Percentiles rank a stretch among this genome's conserved stretches.
phyloP scores from a whole-genome alignment of 495 filamentous ascomycete genomes.

The Elaphomyces granulatus region DNA sequence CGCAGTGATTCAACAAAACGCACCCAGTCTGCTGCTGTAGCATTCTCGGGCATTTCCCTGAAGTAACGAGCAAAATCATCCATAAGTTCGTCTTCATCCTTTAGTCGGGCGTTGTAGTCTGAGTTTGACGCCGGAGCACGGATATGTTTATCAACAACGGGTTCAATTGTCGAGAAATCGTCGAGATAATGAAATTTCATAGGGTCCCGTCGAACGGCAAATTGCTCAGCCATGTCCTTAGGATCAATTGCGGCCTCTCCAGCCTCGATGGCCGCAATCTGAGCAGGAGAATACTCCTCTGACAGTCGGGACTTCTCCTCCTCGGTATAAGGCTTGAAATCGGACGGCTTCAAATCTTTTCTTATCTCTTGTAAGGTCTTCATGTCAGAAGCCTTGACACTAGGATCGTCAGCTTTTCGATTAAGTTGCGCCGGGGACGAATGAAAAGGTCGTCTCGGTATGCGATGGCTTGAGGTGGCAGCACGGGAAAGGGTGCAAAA shows the following conservation, averaged over 20 bases:
- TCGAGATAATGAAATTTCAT: conserved; percentile 65
- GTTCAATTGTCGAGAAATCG: conserved; percentile 65
- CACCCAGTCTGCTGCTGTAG: conserved; percentile 27
- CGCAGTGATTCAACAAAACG: conserved; percentile 32
- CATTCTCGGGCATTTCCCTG: conserved; percentile 35
- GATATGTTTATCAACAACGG: conserved; percentile 55
- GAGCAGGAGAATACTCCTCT: conserved; percentile 59
- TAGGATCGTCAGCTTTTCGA: conserved; percentile 12
- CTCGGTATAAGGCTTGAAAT: conserved; percentile 49
- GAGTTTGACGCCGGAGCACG: conserved; percentile 37
- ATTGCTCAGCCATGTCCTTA: conserved; percentile 59
- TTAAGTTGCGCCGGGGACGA: conserved; percentile 23
- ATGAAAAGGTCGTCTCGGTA: conserved; percentile 39
- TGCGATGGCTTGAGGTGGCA: conserved; percentile 26
- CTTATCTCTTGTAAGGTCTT: conserved; percentile 12
- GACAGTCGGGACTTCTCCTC: conserved; percentile 49
- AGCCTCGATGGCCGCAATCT: conserved; percentile 72
- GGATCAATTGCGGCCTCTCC: conserved; percentile 73
- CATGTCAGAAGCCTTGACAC: conserved; percentile 10
- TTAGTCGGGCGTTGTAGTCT: conserved; percentile 47
- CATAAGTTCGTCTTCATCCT: conserved; percentile 42
- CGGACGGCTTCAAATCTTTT: conserved; percentile 21
- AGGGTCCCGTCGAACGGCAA: conserved; percentile 51
- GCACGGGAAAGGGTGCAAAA: conserved; percentile 36
- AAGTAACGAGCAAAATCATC: conserved; percentile 44